These are phyloP conservation scores for Macaranga tanarius DNA, from an alignment of 441 rosid genomes.

Conservation along the genomic window DNA sequence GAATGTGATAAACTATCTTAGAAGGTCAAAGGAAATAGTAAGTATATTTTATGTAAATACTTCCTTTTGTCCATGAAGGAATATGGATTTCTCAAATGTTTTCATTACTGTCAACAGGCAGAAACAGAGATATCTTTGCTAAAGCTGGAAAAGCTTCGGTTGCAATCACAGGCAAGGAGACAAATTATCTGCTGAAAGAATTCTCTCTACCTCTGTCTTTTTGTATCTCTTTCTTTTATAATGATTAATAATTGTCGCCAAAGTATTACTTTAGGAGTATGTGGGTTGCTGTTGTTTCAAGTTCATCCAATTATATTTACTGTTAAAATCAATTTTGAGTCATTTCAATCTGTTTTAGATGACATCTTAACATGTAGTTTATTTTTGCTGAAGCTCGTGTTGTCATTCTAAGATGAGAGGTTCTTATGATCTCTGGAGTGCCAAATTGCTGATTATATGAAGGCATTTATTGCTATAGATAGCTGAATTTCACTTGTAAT, in stretches of 20 bases:
- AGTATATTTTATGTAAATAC: conserved; percentile 25
- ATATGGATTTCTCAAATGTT: conserved; percentile 21
- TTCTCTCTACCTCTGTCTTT: neutral
- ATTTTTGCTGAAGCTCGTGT: neutral
- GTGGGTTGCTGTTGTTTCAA: neutral
- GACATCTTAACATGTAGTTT: neutral
- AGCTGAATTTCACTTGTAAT: neutral
- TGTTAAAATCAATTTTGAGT: neutral
- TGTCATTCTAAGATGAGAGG: neutral
- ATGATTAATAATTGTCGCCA: neutral
- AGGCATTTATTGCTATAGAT: neutral
- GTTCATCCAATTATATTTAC: neutral
- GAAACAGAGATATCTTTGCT: conserved; percentile 92
- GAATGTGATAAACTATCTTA: conserved; percentile 81
- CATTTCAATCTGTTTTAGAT: neutral
- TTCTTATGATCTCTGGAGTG: neutral
- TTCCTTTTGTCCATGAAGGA: neutral
- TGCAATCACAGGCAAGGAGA: conserved; percentile 81
- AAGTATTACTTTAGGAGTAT: neutral
- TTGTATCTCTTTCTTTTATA: too few relatives aligned
- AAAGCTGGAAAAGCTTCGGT: conserved; percentile 84
- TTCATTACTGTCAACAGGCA: conserved; percentile 49
- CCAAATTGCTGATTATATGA: neutral
- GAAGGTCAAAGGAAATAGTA: conserved; percentile 89
- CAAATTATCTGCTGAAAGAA: neutral